Conservation (phyloP, 495 filamentous ascomycete genomes). For the Aeminium ludgeri region DNA sequence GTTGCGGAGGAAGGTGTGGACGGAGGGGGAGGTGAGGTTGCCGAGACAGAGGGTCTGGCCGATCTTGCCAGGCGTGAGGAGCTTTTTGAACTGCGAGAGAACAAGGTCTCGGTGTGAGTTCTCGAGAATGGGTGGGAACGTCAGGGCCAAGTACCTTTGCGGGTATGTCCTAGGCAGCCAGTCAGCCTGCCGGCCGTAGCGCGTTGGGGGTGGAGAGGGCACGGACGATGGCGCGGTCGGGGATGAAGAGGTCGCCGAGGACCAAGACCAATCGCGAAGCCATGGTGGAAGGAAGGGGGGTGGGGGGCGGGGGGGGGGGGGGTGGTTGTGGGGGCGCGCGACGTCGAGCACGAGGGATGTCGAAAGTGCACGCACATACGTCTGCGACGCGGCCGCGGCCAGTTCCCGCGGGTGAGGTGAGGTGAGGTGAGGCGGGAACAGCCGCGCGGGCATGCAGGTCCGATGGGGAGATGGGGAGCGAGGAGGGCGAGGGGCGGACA, state of each 20-base stretch:
- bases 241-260: constrained; percentile 95
- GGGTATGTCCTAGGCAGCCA: constrained; percentile 55
- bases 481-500: no score
- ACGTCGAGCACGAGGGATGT: no score
- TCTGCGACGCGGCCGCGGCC: no score
- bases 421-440: no score
- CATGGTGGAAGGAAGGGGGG: constrained; percentile 30
- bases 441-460: no score
- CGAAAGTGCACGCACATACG: no score
- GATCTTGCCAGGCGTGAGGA: constrained; percentile 94
- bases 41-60: constrained; percentile 92
- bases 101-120: constrained; percentile 1
- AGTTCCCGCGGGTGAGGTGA: no score
- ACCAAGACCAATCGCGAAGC: constrained; percentile 72
- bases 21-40: constrained; percentile 87
- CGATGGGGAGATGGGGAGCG: neutral
- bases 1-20: constrained; percentile 83
- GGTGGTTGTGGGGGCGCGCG: neutral
- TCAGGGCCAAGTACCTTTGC: constrained; percentile 46
- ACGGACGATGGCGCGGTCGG: constrained; percentile 72
- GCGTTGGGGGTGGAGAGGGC: constrained; percentile 3
- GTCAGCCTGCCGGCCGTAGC: constrained; percentile 14
- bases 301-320: neutral
- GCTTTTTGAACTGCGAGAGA: constrained; percentile 72
- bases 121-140: constrained; percentile 1